Base-by-base conservation (phyloP, 2,329 filamentous ascomycete species). In the Fusarium xyrophilum region DNA sequence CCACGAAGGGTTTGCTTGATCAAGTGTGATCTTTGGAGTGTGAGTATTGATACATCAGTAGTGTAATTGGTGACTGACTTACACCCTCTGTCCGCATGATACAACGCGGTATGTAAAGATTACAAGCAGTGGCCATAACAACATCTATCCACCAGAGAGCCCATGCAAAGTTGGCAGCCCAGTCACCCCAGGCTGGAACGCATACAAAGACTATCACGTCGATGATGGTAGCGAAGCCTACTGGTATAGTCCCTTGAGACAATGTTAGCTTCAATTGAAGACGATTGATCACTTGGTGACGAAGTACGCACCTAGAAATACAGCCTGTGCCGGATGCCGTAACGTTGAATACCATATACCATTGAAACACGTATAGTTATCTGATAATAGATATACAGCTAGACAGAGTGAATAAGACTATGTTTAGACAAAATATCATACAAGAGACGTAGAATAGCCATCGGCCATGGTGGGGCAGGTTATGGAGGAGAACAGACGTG, bases 151-250 rank as follows among this genome's bases (percentile, higher is more conserved):
- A 85, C 85, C 85, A 88, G 12, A 86, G 62, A 4, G 73, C 81
- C 85, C 85, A 87, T 5, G 83, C 83, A 38, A 85, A 74, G 55
- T 80, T 79, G 28, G 79, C 79, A 13, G 80, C 80, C 81, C 85
- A 84, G 15, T 78, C 64, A 0, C 86, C 88, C 88, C 86, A 90
- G 12, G 84, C 83, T 1, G 86, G 71, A 3, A 73, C 82, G 67
- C 87, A 90, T 7, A 89, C 81, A 35, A 85, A 81, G 10, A 85
- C 81, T 67, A 86, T 83, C 81, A 87, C 86, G 52, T 88, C 86
- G 53, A 90, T 82, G 9, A 90, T 84, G 0, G 87, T 90, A 2
- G 86, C 84, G 32, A 90, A 82, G 0, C 84, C 87, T 84, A 90
- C 89, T 0, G 88, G 88, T 28, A 89, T 82, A 0, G 86, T 87